phyloP scores from a whole-genome alignment of 768 basidiomycete species.

The Russula earlei region DNA sequence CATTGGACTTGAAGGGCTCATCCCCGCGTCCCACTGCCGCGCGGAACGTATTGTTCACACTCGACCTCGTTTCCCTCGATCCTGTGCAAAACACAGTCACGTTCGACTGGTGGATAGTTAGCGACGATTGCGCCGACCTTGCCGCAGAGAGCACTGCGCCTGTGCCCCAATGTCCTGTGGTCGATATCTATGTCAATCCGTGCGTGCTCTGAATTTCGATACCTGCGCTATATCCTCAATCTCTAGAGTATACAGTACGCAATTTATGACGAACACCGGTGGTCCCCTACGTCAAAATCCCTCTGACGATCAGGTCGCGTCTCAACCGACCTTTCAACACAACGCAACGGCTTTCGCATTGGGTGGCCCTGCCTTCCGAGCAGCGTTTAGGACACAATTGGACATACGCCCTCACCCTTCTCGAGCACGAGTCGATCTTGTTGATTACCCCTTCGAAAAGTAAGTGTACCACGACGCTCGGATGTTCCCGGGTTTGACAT shows the following conservation, averaged over 20 bases:
- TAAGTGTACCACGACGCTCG: background rate
- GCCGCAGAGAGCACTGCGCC: background rate
- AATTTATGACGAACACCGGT: background rate
- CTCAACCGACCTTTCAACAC: conserved; percentile 1
- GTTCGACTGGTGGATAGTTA: conserved; percentile 6
- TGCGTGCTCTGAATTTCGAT: background rate
- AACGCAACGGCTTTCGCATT: background rate
- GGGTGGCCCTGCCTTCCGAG: background rate
- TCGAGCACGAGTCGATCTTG: background rate
- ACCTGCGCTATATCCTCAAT: background rate
- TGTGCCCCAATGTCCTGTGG: background rate
- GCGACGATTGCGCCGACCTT: background rate
- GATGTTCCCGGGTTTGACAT: no score
- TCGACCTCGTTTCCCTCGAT: background rate
- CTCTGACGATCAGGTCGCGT: background rate
- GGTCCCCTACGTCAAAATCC: background rate
- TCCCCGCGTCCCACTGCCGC: background rate
- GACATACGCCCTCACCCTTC: background rate
- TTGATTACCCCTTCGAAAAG: conserved; percentile 10
- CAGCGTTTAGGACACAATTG: conserved; percentile 1
- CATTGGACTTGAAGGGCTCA: background rate
- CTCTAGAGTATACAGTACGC: background rate
- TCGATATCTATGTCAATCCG: conserved; percentile 10
- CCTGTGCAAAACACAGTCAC: background rate
- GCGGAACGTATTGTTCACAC: background rate